phyloP scores from a whole-genome alignment of 345 rosid genomes.

The Citrus inodora region DNA sequence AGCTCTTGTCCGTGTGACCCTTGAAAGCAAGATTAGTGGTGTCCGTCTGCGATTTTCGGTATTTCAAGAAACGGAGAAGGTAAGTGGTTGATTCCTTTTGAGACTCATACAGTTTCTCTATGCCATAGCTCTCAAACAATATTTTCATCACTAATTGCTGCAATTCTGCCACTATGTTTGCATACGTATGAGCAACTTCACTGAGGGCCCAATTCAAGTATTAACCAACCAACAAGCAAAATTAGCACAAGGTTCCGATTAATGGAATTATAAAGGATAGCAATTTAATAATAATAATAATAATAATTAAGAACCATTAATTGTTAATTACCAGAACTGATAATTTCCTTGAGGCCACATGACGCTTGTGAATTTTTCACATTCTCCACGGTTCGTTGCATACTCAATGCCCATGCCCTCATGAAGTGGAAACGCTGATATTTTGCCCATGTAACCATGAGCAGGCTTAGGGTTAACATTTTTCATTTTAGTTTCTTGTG shows the following conservation, averaged over 20 bases:
- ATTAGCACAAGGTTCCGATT: neutral
- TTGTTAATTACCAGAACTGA: slow-evolving; percentile 30
- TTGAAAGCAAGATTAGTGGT: slow-evolving; percentile 43
- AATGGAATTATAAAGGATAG: neutral
- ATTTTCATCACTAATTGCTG: slow-evolving; percentile 46
- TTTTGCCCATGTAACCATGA: slow-evolving; percentile 41
- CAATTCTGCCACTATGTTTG: slow-evolving; percentile 34
- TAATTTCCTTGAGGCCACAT: slow-evolving; percentile 54
- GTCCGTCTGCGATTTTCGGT: slow-evolving; percentile 36
- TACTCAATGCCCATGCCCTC: slow-evolving; percentile 48
- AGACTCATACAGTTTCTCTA: slow-evolving; percentile 31
- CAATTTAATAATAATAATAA: no score
- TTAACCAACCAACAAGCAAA: neutral
- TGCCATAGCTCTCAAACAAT: slow-evolving; percentile 57
- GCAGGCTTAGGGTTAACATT: slow-evolving; percentile 40
- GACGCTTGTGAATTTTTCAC: slow-evolving; percentile 34
- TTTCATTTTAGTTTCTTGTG: slow-evolving; percentile 35
- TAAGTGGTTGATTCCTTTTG: slow-evolving; percentile 41
- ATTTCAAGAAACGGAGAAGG: slow-evolving; percentile 51
- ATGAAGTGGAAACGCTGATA: slow-evolving; percentile 34
- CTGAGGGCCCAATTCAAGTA: slow-evolving; percentile 11
- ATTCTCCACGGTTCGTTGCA: slow-evolving; percentile 25
- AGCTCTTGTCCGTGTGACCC: slow-evolving; percentile 63
- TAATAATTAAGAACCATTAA: neutral
- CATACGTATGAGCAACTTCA: slow-evolving; percentile 35